Evolutionary conservation across 176 grass and related monocot genomes (phyloP).

Genomic region (Eragrostis curvula): DNA sequence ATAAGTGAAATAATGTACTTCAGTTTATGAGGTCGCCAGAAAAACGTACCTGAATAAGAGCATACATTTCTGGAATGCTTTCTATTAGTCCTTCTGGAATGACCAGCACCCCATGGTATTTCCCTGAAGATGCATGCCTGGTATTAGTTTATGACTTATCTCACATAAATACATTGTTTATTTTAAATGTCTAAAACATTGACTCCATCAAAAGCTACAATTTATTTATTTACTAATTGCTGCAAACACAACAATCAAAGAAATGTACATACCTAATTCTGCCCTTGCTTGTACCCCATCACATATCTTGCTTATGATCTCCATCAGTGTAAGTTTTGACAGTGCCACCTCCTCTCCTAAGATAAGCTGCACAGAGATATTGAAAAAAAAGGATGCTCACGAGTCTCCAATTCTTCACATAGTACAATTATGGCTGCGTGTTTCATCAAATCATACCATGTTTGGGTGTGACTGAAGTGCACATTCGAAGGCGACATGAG

Average conservation of each 20-base stretch:
- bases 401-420: not conserved
- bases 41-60: constrained; percentile 70
- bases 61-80: constrained; percentile 82
- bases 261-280: constrained; percentile 57
- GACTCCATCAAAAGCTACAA: not conserved
- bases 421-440: not conserved
- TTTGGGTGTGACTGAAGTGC: constrained; percentile 86
- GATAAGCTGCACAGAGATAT: constrained; percentile 54
- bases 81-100: constrained; percentile 79
- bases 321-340: constrained; percentile 79
- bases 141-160: constrained; percentile 5
- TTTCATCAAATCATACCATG: constrained; percentile 56
- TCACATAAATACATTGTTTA: not conserved
- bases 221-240: not conserved
- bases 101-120: constrained; percentile 76
- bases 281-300: constrained; percentile 78
- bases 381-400: not conserved
- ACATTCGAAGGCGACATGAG: constrained; percentile 77
- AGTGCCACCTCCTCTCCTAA: constrained; percentile 80
- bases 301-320: constrained; percentile 72
- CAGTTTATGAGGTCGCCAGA: not conserved
- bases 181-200: not conserved
- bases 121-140: constrained; percentile 48
- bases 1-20: not conserved
- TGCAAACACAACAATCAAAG: not conserved